Evolutionary conservation across 2,329 filamentous ascomycete species (phyloP).

Genomic region (Moelleriella libera): DNA sequence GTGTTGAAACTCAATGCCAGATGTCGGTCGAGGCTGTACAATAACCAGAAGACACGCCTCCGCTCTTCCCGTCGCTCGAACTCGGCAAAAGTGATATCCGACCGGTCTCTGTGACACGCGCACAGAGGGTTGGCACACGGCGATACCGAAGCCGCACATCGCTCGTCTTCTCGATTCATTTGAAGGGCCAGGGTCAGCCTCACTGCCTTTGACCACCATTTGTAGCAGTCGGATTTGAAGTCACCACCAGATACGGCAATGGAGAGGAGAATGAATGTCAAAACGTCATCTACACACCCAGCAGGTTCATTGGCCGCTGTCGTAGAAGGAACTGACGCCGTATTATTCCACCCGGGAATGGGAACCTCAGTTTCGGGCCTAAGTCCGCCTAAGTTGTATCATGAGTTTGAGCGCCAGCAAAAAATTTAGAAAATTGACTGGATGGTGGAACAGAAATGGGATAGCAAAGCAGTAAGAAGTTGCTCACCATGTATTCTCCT

Average conservation of each 20-base stretch:
- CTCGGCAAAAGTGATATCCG: constrained; percentile 10
- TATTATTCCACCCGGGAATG: constrained; percentile 10
- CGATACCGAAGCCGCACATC: constrained; percentile 12
- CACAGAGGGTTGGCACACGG: constrained; percentile 17
- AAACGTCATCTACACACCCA: constrained; percentile 24
- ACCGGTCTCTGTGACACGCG: constrained; percentile 15
- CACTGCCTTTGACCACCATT: constrained; percentile 30
- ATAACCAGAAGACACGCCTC: constrained; percentile 31
- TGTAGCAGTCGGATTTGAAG: constrained; percentile 32
- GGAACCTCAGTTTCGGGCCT: constrained; percentile 17
- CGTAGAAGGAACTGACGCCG: constrained; percentile 12
- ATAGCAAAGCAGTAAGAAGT: neutral
- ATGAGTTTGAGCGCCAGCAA: neutral
- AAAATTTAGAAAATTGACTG: neutral
- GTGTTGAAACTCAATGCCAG: constrained; percentile 31
- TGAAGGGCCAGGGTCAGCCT: constrained; percentile 22
- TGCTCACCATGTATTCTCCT: constrained; percentile 17
- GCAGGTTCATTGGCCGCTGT: constrained; percentile 20
- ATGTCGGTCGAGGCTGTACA: constrained; percentile 32
- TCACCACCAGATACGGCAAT: constrained; percentile 31
- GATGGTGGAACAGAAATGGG: neutral
- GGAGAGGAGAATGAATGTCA: constrained; percentile 29
- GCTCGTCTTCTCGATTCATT: constrained; percentile 23
- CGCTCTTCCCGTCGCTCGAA: constrained; percentile 31
- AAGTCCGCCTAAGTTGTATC: constrained; percentile 13